Evolutionary conservation across 2,329 filamentous ascomycete genomes (phyloP).

Genomic region (Bipolaris bicolor): DNA sequence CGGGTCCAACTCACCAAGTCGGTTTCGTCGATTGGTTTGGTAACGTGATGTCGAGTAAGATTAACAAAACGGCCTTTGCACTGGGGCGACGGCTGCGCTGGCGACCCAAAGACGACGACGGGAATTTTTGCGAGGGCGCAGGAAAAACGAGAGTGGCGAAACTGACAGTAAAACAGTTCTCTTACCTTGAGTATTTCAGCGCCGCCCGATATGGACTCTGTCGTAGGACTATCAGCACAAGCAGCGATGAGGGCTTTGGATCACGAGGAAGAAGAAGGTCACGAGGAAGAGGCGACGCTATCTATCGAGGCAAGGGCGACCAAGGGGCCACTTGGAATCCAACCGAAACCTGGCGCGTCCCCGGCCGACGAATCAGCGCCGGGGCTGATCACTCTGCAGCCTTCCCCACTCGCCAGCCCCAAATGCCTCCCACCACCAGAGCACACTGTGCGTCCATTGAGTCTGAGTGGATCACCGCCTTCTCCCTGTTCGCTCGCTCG

Average conservation of each 20-base stretch:
- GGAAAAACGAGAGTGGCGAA: neutral
- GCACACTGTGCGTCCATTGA: neutral
- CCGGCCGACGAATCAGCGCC: conserved; percentile 15
- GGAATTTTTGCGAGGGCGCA: too few relatives aligned
- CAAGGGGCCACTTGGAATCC: conserved; percentile 1
- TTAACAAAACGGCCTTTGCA: neutral
- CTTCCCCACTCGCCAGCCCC: conserved; percentile 13
- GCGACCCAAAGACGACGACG: neutral
- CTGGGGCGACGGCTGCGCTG: conserved; percentile 8
- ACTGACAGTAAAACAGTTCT: neutral
- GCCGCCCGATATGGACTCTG: neutral
- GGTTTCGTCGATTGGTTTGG: conserved; percentile 10
- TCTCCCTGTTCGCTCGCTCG: too few relatives aligned
- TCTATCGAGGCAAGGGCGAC: neutral
- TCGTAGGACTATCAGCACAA: conserved; percentile 4
- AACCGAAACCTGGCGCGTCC: conserved; percentile 9
- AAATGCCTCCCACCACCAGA: conserved; percentile 3
- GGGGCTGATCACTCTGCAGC: conserved; percentile 12
- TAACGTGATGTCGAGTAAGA: conserved; percentile 3
- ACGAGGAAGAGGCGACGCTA: conserved; percentile 14
- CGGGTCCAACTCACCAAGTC: conserved; percentile 11
- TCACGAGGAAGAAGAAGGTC: conserved; percentile 21
- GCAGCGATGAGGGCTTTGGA: conserved; percentile 9
- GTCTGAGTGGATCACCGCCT: neutral
- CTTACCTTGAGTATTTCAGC: conserved; percentile 5